phyloP scores from a whole-genome alignment of 371 early-diverging fungal genomes.

The Mortierella sp. region DNA sequence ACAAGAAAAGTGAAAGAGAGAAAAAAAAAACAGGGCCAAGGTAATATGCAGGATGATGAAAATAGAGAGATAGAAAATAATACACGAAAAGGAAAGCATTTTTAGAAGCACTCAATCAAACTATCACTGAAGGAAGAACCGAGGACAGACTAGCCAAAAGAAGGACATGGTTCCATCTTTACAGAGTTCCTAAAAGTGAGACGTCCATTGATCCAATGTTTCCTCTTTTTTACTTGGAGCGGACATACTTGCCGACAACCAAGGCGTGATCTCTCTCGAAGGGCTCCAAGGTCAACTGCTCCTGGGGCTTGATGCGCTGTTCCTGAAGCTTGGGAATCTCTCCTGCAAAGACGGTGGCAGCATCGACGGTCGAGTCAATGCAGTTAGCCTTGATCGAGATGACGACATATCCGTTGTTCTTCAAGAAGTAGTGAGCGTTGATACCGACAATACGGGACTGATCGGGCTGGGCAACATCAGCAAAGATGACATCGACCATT shows the following conservation, averaged over 20 bases:
- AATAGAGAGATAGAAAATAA: conserved; percentile 9
- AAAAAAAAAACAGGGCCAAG: conserved; percentile 13
- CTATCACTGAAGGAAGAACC: conserved; percentile 10
- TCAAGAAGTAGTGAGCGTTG: conserved; percentile 99
- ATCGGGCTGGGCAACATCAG: conserved; percentile 99
- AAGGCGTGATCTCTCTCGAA: conserved; percentile 99
- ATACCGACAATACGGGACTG: conserved; percentile 99
- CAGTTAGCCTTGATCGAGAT: conserved; percentile 99
- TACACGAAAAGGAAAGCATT: conserved; percentile 3
- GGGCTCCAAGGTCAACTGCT: conserved; percentile 99
- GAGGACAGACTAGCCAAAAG: background rate
- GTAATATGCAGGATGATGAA: conserved; percentile 1
- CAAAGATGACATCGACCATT: conserved; percentile 99
- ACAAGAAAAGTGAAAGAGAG: conserved; percentile 16
- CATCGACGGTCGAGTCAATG: conserved; percentile 99
- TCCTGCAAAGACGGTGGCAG: conserved; percentile 98
- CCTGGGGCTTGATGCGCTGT: conserved; percentile 99
- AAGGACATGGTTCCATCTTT: background rate
- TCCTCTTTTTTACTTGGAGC: conserved; percentile 61
- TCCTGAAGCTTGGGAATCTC: conserved; percentile 99
- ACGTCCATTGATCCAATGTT: background rate
- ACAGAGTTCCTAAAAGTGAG: background rate
- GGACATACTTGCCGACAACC: conserved; percentile 94
- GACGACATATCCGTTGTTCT: conserved; percentile 98
- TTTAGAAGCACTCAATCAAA: too few species aligned